A percentile compares a stretch with the other conserved stretches of the same genome.
These are phyloP conservation scores for Syncephalastrum racemosum DNA, from an alignment of 371 early-diverging fungal genomes.

Conservation along the genomic window DNA sequence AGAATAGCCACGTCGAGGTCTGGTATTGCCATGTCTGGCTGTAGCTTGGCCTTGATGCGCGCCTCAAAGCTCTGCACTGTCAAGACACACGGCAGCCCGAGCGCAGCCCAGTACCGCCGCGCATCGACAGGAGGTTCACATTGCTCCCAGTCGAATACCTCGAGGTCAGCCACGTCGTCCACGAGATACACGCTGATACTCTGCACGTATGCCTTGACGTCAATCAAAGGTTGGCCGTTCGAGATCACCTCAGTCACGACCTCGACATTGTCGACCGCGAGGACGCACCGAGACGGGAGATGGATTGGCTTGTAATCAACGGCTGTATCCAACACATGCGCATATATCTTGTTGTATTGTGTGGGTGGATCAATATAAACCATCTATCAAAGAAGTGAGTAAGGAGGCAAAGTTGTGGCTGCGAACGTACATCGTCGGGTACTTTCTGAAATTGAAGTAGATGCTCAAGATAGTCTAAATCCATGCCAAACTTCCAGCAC, in stretches of 20 bases:
- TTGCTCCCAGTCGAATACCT: constrained; percentile 15
- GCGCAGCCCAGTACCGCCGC: constrained; percentile 31
- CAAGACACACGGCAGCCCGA: constrained; percentile 43
- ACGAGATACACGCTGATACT: constrained; percentile 39
- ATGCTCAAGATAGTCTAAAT: constrained; percentile 44
- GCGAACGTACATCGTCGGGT: constrained; percentile 38
- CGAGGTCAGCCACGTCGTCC: constrained; percentile 38
- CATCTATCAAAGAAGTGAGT: constrained; percentile 21
- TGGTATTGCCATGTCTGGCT: constrained; percentile 21
- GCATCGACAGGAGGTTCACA: constrained; percentile 20
- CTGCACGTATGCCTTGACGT: constrained; percentile 40
- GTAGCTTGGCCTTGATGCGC: constrained; percentile 34
- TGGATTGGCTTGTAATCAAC: constrained; percentile 58
- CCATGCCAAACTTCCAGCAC: constrained; percentile 42
- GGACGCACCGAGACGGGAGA: constrained; percentile 46
- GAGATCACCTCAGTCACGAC: constrained; percentile 49
- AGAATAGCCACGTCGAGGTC: constrained; percentile 44
- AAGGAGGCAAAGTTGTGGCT: not conserved
- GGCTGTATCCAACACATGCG: constrained; percentile 45
- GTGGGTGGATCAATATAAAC: constrained; percentile 48
- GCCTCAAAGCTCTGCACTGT: constrained; percentile 43
- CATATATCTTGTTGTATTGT: constrained; percentile 50
- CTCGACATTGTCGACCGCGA: constrained; percentile 57
- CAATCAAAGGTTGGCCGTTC: constrained; percentile 45
- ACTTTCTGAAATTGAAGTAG: constrained; percentile 44